These are phyloP conservation scores for Theileria parva DNA, from an alignment of 169 alveolate species.

Conservation along the genomic window DNA sequence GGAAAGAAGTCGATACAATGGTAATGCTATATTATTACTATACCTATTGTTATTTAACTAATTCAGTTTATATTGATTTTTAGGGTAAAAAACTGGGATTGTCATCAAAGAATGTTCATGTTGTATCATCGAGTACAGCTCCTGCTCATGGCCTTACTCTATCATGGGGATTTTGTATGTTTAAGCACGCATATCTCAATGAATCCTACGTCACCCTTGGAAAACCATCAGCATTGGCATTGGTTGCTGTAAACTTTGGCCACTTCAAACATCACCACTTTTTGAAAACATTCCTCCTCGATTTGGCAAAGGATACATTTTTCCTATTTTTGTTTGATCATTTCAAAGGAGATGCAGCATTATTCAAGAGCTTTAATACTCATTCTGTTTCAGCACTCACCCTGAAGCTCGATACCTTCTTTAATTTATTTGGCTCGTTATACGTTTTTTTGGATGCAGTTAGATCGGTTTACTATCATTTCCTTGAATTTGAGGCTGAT, in stretches of 20 bases:
- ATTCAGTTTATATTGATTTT: slow-evolving; percentile 83
- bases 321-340: slow-evolving; percentile 77
- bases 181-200: slow-evolving; percentile 89
- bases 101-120: slow-evolving; percentile 88
- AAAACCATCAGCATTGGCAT: slow-evolving; percentile 88
- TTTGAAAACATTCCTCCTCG: slow-evolving; percentile 13
- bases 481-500: slow-evolving; percentile 82
- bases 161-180: slow-evolving; percentile 91
- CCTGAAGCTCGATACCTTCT: slow-evolving; percentile 13
- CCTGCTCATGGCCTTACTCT: slow-evolving; percentile 90
- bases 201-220: slow-evolving; percentile 88
- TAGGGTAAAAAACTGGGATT: slow-evolving; percentile 74
- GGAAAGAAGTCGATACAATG: background rate
- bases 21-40: background rate
- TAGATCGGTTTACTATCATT: background rate
- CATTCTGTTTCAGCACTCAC: slow-evolving; percentile 23
- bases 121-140: slow-evolving; percentile 89
- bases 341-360: slow-evolving; percentile 69
- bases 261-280: slow-evolving; percentile 67
- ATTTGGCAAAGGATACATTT: slow-evolving; percentile 65
- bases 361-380: slow-evolving; percentile 85
- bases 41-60: slow-evolving; percentile 76
- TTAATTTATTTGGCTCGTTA: background rate
- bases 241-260: slow-evolving; percentile 85
- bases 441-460: background rate